These are phyloP conservation scores for Quercus gilva DNA, from an alignment of 306 rosid genomes.

Conservation along the genomic window DNA sequence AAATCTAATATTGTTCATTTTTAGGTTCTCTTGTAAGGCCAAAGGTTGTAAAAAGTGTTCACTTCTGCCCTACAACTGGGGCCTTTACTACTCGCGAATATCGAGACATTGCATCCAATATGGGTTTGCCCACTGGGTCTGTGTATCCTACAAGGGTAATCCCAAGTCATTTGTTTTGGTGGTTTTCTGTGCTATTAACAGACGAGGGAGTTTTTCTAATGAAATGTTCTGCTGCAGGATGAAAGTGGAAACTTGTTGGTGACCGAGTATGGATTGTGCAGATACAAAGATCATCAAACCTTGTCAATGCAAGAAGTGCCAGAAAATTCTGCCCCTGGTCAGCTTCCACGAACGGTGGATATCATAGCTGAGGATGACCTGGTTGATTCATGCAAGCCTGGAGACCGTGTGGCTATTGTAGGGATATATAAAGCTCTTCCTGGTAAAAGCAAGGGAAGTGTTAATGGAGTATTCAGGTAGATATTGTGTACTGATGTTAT, in stretches of 20 bases:
- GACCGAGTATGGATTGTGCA: conserved; percentile 94
- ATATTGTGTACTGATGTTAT: conserved; percentile 7
- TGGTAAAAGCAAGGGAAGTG: conserved; percentile 82
- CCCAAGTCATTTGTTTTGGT: conserved; percentile 24
- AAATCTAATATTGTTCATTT: conserved; percentile 29
- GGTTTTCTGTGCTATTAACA: conserved; percentile 6
- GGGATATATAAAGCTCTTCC: conserved; percentile 95
- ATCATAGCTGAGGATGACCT: conserved; percentile 86
- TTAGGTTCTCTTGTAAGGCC: conserved; percentile 97
- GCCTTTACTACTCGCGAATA: conserved; percentile 75
- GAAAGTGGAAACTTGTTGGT: conserved; percentile 90
- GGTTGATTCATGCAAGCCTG: conserved; percentile 97
- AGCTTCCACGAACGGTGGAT: conserved; percentile 97
- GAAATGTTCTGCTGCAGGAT: conserved; percentile 45
- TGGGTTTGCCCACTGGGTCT: conserved; percentile 94
- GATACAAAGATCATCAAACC: conserved; percentile 94
- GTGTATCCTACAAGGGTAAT: conserved; percentile 99
- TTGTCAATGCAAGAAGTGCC: conserved; percentile 97
- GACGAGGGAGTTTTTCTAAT: neutral
- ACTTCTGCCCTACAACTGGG: conserved; percentile 84
- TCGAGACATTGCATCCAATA: conserved; percentile 88
- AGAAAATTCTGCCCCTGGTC: conserved; percentile 98
- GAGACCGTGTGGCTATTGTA: conserved; percentile 92
- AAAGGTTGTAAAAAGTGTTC: conserved; percentile 96
- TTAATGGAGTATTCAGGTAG: conserved; percentile 98